These are phyloP conservation scores for Cercospora sp. DNA, from an alignment of 2,329 filamentous ascomycete species.

Conservation along the genomic window DNA sequence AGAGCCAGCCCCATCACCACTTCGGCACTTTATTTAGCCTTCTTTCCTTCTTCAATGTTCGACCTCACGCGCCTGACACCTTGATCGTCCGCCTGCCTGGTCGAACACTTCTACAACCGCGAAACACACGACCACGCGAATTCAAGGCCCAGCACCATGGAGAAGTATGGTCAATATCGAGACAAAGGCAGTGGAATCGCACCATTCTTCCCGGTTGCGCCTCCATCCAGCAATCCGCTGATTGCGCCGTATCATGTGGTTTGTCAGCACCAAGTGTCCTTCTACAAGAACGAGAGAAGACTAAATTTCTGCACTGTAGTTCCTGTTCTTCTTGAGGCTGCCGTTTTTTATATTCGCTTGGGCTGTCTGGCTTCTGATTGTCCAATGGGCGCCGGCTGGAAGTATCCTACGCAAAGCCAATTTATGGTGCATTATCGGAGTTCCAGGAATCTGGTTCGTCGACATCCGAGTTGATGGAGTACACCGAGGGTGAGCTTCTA, in stretches of 20 bases:
- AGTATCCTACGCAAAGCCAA: conserved; percentile 74
- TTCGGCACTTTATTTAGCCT: not conserved
- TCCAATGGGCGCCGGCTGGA: conserved; percentile 73
- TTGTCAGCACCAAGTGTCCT: conserved; percentile 14
- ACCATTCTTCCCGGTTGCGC: conserved; percentile 83
- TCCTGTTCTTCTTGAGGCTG: conserved; percentile 78
- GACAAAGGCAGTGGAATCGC: conserved; percentile 94
- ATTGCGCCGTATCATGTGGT: conserved; percentile 50
- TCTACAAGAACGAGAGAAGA: not conserved
- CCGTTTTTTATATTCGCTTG: conserved; percentile 70
- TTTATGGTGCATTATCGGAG: conserved; percentile 81
- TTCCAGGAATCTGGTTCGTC: conserved; percentile 96
- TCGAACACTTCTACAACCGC: not conserved
- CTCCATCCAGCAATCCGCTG: conserved; percentile 63
- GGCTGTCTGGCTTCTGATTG: conserved; percentile 36
- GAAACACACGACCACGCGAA: not conserved
- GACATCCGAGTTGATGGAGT: conserved; percentile 98
- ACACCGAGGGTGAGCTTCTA: conserved; percentile 68
- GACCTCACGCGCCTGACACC: not conserved
- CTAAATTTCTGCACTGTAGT: conserved; percentile 38
- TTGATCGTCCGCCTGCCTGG: not conserved
- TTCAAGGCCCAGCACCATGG: conserved; percentile 59
- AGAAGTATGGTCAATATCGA: conserved; percentile 91
- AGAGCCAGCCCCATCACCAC: not conserved
- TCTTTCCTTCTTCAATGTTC: conserved; percentile 3